Percentiles rank a stretch among this genome's conserved stretches.
phyloP scores from a whole-genome alignment of 495 filamentous ascomycete species.

The Neurospora tetraspora region DNA sequence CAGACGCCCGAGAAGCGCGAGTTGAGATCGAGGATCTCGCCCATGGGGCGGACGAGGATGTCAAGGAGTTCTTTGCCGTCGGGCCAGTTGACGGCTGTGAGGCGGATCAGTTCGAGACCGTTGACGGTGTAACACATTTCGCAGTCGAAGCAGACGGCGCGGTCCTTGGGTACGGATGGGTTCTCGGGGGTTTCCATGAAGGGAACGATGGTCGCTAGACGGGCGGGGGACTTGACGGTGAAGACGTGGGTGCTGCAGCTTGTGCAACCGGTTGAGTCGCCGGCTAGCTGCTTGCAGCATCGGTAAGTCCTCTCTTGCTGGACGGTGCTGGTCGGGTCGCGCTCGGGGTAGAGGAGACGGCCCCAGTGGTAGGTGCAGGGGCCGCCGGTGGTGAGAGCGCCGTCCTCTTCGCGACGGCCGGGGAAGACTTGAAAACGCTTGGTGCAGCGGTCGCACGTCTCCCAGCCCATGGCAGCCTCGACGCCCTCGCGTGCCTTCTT shows the following conservation, averaged over 20 bases:
- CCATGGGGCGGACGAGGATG: constrained; percentile 73
- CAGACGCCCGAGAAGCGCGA: constrained; percentile 79
- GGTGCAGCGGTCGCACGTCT: constrained; percentile 78
- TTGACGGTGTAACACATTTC: constrained; percentile 93
- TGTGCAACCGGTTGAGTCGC: constrained; percentile 62
- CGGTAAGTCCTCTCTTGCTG: constrained; percentile 50
- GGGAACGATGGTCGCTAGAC: constrained; percentile 66
- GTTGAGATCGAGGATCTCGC: constrained; percentile 82
- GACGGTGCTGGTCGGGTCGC: constrained; percentile 21
- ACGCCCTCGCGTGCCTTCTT: constrained; percentile 51
- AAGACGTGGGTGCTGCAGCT: constrained; percentile 69
- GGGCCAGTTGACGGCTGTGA: constrained; percentile 85
- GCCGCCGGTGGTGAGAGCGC: constrained; percentile 66
- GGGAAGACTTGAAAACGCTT: constrained; percentile 88
- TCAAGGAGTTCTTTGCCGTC: constrained; percentile 64
- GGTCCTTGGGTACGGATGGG: constrained; percentile 26
- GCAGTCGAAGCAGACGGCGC: constrained; percentile 76
- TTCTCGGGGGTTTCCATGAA: constrained; percentile 69
- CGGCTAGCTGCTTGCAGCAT: constrained; percentile 68
- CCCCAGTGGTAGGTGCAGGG: constrained; percentile 70
- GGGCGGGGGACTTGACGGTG: constrained; percentile 65
- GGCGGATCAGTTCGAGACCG: constrained; percentile 77
- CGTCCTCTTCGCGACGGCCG: constrained; percentile 70
- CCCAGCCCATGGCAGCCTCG: constrained; percentile 59
- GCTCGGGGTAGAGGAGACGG: constrained; percentile 44